Base-by-base conservation (phyloP, 441 rosid species). In the Rhodomyrtus psidioides region DNA sequence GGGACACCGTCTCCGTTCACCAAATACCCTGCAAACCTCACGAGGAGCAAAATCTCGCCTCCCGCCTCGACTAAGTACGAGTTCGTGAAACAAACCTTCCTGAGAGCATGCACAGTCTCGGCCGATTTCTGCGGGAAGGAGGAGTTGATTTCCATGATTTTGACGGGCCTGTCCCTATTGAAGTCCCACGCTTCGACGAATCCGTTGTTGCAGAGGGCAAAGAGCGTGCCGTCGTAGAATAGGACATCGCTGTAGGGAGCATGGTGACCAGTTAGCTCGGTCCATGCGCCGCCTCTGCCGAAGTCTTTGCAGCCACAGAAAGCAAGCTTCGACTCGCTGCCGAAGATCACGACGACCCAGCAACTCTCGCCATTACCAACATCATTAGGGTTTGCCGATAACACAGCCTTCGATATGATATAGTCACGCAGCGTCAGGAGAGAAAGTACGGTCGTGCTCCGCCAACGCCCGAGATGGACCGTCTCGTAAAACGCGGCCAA, bases 131-230 rank as follows among this genome's bases (percentile, higher is more conserved):
- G 19, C 27, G 87, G 79, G 19, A 53, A 46, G 27, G 21, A 56
- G 21, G 82, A 53, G n/a, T 70, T 42, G 30, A 88, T 82, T 26
- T 59, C 81, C 83, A 34, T 56, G 44, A 53, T 82, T 51, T 87
- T 90, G 9, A 65, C 9, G 6, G 89, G 87, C 24, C 3, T 5
- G 19, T 53, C n/a, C 12, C 54, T 46, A 10, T 55, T 53, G 27
- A 84, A 60, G 65, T 88, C 87, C 89, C 90, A 90, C 0, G 83
- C 84, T 55, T 88, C 88, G 44, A 87, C 34, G 12, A 65, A 70
- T 26, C 82, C 59, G 49, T 76, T 4, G 3, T 26, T 10, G 34
- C 56, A 55, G 16, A 90, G 74, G 30, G 89, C 89, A 13, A 84
- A 86, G 30, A 88, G 81, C 42, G 62, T n/a, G 21, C 83, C 44